phyloP scores from a whole-genome alignment of 140 eudicot species.

The Flaveria floridana region DNA sequence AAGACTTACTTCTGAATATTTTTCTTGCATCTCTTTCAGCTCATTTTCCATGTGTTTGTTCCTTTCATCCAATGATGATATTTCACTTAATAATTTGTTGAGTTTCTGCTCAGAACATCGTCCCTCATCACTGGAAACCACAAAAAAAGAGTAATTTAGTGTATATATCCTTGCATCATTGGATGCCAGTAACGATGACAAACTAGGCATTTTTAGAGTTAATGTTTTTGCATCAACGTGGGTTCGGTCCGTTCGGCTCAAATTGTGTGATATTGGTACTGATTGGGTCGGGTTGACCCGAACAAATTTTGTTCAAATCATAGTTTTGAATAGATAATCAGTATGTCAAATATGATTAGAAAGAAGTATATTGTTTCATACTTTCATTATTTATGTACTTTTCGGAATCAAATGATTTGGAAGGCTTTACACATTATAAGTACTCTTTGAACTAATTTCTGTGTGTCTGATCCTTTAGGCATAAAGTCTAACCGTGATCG shows the following conservation, averaged over 20 bases:
- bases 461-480: not conserved
- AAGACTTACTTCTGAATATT: constrained; percentile 88
- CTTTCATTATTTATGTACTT: not conserved
- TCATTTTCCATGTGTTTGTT: constrained; percentile 76
- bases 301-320: not conserved
- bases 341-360: not conserved
- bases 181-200: not conserved
- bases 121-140: constrained; percentile 34
- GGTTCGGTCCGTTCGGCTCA: not conserved
- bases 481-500: not conserved
- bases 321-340: not conserved
- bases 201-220: not conserved
- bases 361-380: not conserved
- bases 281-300: not conserved
- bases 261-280: not conserved
- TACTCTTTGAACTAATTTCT: not conserved
- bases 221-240: not conserved
- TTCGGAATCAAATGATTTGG: not conserved
- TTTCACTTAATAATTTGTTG: constrained; percentile 51
- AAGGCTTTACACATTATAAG: not conserved
- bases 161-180: constrained; percentile 2
- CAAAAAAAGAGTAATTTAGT: constrained; percentile 16
- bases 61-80: constrained; percentile 54
- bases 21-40: constrained; percentile 86
- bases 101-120: constrained; percentile 27